Evolutionary conservation across 305 asterid species (phyloP).

Genomic region (Euphrasia arctica): DNA sequence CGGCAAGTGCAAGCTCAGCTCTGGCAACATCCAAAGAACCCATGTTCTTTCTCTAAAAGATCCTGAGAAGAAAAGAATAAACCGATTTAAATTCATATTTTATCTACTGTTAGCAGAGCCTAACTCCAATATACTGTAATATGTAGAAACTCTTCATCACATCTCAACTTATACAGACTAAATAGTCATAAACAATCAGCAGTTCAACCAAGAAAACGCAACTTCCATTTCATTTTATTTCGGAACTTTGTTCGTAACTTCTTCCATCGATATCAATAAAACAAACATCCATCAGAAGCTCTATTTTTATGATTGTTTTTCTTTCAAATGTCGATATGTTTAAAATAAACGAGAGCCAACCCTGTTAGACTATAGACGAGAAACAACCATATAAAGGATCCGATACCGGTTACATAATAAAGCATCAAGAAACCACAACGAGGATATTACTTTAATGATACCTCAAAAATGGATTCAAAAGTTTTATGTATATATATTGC

Average conservation of each 20-base stretch:
- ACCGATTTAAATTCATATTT: conserved; percentile 22
- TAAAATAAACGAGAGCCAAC: not conserved
- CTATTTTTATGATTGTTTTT: not conserved
- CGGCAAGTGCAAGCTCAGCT: conserved; percentile 83
- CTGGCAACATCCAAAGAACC: conserved; percentile 77
- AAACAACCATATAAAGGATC: not conserved
- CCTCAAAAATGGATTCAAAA: conserved; percentile 3
- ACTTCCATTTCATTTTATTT: not conserved
- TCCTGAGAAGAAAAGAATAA: conserved; percentile 31
- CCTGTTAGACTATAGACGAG: not conserved
- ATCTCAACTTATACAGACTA: not conserved
- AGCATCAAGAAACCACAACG: conserved; percentile 7
- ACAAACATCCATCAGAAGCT: not conserved
- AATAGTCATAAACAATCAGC: conserved; percentile 8
- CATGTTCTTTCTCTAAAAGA: conserved; percentile 45
- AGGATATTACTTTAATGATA: not conserved
- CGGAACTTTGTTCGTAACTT: not conserved
- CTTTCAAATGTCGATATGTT: conserved; percentile 4
- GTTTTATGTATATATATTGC: too few relatives aligned
- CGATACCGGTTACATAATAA: not conserved
- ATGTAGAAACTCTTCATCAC: not conserved
- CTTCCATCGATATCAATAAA: not conserved
- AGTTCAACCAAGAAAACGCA: not conserved
- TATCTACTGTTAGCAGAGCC: conserved; percentile 5
- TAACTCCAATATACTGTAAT: conserved; percentile 1